Percentiles rank a stretch among this genome's conserved stretches.
Evolutionary conservation across 2,329 filamentous ascomycete genomes (phyloP).

Genomic region (Cryphonectria carpinicola): DNA sequence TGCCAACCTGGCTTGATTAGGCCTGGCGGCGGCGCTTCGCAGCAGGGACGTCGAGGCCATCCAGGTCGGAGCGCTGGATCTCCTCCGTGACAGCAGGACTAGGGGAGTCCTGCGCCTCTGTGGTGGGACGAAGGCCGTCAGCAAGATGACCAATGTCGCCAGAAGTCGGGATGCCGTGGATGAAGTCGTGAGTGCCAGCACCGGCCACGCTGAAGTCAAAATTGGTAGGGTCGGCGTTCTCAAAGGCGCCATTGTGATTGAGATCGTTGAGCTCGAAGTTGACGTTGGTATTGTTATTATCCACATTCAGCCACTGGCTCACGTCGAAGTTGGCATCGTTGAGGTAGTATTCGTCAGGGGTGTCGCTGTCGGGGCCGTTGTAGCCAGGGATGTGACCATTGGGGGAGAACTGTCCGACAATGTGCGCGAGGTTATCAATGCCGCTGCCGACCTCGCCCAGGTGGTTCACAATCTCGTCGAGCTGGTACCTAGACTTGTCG

Average conservation of each 20-base stretch:
- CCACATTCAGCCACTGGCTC: conserved; percentile 45
- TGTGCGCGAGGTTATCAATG: conserved; percentile 36
- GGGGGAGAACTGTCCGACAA: conserved; percentile 19
- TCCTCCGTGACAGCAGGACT: conserved; percentile 57
- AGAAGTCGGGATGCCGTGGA: neutral
- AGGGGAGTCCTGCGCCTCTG: conserved; percentile 42
- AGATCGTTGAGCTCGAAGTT: conserved; percentile 49
- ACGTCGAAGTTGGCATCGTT: conserved; percentile 52
- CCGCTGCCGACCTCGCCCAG: conserved; percentile 34
- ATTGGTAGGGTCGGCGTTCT: conserved; percentile 27
- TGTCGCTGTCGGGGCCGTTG: conserved; percentile 28
- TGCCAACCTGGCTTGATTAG: conserved; percentile 23
- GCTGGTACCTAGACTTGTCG: conserved; percentile 44
- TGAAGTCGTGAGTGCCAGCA: neutral
- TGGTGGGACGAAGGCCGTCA: conserved; percentile 28
- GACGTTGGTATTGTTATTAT: conserved; percentile 52
- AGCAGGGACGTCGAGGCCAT: conserved; percentile 34
- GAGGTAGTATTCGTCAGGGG: conserved; percentile 34
- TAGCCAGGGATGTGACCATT: conserved; percentile 23
- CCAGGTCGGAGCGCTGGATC: conserved; percentile 49
- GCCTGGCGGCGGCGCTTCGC: conserved; percentile 39
- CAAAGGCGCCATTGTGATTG: conserved; percentile 39
- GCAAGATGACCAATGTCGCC: conserved; percentile 1
- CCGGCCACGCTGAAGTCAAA: conserved; percentile 26
- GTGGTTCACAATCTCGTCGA: conserved; percentile 67